phyloP scores from a whole-genome alignment of 805 yeast species.

The Metschnikowia shivogae region DNA sequence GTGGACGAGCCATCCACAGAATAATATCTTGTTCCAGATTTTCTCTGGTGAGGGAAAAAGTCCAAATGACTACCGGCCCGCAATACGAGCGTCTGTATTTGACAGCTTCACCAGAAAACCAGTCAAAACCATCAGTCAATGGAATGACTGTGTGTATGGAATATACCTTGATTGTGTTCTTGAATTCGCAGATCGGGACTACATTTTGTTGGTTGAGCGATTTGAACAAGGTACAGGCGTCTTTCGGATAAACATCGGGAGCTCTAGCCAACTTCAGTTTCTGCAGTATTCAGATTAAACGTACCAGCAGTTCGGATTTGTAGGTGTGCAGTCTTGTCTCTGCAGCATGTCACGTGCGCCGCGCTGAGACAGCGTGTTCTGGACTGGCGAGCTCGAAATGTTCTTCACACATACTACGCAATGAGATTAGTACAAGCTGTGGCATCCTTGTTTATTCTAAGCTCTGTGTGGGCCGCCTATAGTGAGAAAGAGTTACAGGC shows the following conservation, averaged over 20 bases:
- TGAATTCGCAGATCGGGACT: constrained; percentile 22
- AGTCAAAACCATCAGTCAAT: constrained; percentile 31
- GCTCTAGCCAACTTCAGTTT: constrained; percentile 6
- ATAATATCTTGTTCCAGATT: constrained; percentile 24
- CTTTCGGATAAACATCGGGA: constrained; percentile 37
- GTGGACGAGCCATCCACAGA: constrained; percentile 17
- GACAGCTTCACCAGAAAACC: constrained; percentile 24
- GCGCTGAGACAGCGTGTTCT: constrained; percentile 4
- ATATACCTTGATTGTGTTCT: constrained; percentile 32
- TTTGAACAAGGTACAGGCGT: constrained; percentile 45
- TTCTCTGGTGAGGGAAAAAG: constrained; percentile 16
- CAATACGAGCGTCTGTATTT: constrained; percentile 44
- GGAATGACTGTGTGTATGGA: constrained; percentile 44
- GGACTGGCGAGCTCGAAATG: not conserved
- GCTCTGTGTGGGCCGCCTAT: constrained; percentile 17
- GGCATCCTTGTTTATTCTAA: constrained; percentile 8
- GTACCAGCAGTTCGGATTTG: too few relatives aligned
- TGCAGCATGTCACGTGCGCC: constrained; percentile 1
- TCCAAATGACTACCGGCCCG: constrained; percentile 36
- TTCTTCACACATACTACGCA: not conserved
- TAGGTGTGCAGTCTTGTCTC: too few relatives aligned
- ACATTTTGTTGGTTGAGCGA: constrained; percentile 44
- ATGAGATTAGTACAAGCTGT: constrained; percentile 1
- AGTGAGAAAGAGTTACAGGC: constrained; percentile 13
- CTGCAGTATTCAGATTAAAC: not conserved